Percentiles rank a stretch among this genome's conserved stretches.
Conservation (phyloP, 306 rosid species). For the Ceratonia siliqua region DNA sequence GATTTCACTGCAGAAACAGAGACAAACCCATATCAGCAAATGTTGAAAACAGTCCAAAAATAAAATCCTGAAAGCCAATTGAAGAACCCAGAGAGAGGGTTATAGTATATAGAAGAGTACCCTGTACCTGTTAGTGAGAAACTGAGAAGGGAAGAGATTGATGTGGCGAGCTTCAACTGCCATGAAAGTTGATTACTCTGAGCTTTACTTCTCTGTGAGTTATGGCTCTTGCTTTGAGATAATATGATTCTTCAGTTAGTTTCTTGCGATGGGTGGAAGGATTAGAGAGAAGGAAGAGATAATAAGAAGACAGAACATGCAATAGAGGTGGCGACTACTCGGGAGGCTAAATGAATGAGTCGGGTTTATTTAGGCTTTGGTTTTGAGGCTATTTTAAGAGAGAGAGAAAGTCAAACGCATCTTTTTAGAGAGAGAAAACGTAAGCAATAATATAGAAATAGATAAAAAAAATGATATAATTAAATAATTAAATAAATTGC, state of each 20-base stretch:
- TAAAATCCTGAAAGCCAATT: background rate
- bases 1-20: constrained; percentile 51
- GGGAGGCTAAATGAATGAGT: constrained; percentile 30
- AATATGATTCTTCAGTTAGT: no score
- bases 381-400: constrained; percentile 22
- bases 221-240: background rate
- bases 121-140: constrained; percentile 52
- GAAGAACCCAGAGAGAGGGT: no score
- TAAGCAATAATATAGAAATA: background rate
- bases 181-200: constrained; percentile 47
- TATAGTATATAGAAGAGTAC: no score
- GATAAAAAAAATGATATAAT: background rate
- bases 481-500: background rate
- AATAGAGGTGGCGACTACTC: constrained; percentile 43
- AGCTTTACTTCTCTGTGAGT: constrained; percentile 8
- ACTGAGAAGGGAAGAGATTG: constrained; percentile 60
- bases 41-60: background rate
- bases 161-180: constrained; percentile 80
- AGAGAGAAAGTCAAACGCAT: constrained; percentile 58
- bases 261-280: background rate
- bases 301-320: constrained; percentile 54
- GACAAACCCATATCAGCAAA: background rate
- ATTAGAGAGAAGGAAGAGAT: constrained; percentile 2
- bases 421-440: constrained; percentile 38
- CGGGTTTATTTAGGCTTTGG: constrained; percentile 42